Evolutionary conservation across 2,329 filamentous ascomycete species (phyloP).

Genomic region (Ramichloridium luteum): DNA sequence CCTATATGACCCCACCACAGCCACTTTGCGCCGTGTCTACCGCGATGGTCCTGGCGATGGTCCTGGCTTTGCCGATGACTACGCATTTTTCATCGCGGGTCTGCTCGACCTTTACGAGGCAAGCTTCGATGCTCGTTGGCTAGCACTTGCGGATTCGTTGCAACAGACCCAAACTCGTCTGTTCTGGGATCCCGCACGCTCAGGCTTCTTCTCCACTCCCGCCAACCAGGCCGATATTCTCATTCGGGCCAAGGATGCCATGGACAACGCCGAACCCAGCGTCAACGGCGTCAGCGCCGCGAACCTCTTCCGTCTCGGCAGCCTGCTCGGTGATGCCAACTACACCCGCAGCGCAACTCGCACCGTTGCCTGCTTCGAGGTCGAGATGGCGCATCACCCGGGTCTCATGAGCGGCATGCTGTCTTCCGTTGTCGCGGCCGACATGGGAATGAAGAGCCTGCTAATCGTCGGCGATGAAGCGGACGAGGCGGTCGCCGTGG

Average conservation of each 20-base stretch:
- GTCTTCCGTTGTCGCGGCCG: conserved; percentile 59
- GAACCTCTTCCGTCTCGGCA: conserved; percentile 73
- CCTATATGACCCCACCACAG: conserved; percentile 54
- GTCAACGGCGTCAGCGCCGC: conserved; percentile 77
- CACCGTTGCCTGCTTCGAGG: conserved; percentile 75
- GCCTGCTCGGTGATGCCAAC: conserved; percentile 51
- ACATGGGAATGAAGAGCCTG: conserved; percentile 53
- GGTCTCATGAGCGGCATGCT: conserved; percentile 81
- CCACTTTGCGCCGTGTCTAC: conserved; percentile 62
- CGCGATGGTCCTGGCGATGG: conserved; percentile 53
- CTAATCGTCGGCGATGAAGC: conserved; percentile 42
- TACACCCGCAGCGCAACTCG: conserved; percentile 56
- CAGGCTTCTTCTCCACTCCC: conserved; percentile 62
- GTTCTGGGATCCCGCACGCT: conserved; percentile 57
- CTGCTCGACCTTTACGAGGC: conserved; percentile 74
- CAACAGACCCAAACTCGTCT: conserved; percentile 63
- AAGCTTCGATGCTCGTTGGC: conserved; percentile 61
- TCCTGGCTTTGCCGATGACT: conserved; percentile 81
- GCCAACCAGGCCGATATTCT: conserved; percentile 55
- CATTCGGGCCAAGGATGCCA: conserved; percentile 84
- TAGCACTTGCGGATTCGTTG: conserved; percentile 69
- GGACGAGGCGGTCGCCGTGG: conserved; percentile 31
- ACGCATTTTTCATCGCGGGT: conserved; percentile 75
- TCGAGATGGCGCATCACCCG: conserved; percentile 83
- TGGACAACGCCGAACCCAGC: conserved; percentile 83